phyloP scores from a whole-genome alignment of 177 flowering plant genomes.

The Vitis hybrid region DNA sequence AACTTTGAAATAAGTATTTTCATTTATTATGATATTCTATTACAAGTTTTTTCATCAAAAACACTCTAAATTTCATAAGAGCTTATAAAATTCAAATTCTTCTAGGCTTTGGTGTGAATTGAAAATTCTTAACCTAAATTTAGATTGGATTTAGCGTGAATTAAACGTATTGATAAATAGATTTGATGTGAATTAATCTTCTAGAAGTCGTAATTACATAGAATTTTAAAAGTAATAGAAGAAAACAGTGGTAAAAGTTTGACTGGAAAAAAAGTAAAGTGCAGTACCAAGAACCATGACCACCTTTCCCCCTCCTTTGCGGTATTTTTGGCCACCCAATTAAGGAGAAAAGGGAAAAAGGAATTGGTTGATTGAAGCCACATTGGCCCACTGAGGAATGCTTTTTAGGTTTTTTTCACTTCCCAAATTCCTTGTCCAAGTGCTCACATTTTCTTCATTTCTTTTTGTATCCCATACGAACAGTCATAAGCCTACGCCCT shows the following conservation, averaged over 20 bases:
- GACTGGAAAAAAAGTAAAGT: neutral
- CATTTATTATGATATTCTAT: too few species aligned
- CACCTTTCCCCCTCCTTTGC: neutral
- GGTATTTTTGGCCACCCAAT: neutral
- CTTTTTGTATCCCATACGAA: too few species aligned
- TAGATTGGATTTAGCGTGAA: too few species aligned
- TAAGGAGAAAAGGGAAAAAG: neutral
- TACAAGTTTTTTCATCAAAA: too few species aligned
- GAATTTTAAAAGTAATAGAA: too few species aligned
- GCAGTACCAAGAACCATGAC: neutral
- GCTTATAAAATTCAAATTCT: too few species aligned
- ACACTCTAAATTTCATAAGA: too few species aligned
- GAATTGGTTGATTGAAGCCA: neutral
- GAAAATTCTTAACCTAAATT: too few species aligned
- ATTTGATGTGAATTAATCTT: neutral
- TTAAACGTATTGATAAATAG: neutral
- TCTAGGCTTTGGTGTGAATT: too few species aligned
- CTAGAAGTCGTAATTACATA: neutral
- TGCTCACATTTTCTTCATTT: neutral
- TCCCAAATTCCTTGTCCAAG: neutral
- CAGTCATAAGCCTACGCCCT: too few species aligned
- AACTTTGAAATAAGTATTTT: too few species aligned
- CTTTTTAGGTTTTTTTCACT: neutral
- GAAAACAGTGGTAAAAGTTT: neutral
- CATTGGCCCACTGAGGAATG: neutral